Percentiles rank a stretch among this genome's conserved stretches.
phyloP scores from a whole-genome alignment of 140 eudicot species.

The Stevia rebaudiana region DNA sequence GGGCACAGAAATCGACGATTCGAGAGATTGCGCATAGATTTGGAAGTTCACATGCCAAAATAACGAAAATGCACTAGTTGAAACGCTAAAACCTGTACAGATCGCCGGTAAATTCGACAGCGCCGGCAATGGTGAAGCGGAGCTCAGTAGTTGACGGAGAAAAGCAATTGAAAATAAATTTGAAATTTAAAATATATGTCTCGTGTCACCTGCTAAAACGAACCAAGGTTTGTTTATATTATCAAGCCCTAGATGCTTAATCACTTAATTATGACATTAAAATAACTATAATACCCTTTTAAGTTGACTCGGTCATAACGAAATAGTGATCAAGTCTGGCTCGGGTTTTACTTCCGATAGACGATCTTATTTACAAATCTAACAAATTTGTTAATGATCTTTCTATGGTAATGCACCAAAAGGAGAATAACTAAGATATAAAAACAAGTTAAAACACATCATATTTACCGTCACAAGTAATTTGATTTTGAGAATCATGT shows the following conservation, averaged over 20 bases:
- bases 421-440: too few relatives aligned
- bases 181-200: conserved; percentile 13
- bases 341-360: too few relatives aligned
- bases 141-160: conserved; percentile 22
- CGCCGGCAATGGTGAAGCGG: conserved; percentile 26
- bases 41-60: not conserved
- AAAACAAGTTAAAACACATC: too few relatives aligned
- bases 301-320: not conserved
- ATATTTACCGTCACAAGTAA: too few relatives aligned
- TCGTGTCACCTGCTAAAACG: conserved; percentile 20
- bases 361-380: too few relatives aligned
- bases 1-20: conserved; percentile 22
- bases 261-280: not conserved
- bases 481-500: too few relatives aligned
- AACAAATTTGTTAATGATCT: too few relatives aligned
- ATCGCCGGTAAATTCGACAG: conserved; percentile 13
- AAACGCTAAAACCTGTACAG: conserved; percentile 20
- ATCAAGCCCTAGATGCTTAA: conserved; percentile 2
- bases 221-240: conserved; percentile 7
- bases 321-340: too few relatives aligned
- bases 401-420: too few relatives aligned
- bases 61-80: conserved; percentile 19
- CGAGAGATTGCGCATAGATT: conserved; percentile 15
- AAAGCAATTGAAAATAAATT: not conserved
- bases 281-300: not conserved